These are phyloP conservation scores for Yarrowia sp. DNA, from an alignment of 805 yeast genomes.

Conservation along the genomic window DNA sequence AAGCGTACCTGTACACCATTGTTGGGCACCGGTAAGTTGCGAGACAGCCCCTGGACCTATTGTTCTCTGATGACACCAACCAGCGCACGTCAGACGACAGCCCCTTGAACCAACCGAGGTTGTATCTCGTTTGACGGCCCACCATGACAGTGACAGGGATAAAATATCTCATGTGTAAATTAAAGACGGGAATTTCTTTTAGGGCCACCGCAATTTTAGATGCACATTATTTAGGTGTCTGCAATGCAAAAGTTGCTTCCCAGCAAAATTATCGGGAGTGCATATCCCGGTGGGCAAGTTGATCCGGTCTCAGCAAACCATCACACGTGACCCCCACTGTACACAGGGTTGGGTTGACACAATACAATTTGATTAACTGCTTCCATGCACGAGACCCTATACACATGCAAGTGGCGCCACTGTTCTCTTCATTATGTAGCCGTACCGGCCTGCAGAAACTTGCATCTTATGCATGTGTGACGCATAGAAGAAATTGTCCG, in stretches of 20 bases:
- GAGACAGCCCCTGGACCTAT: background rate
- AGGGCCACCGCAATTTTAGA: background rate
- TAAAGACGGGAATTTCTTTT: background rate
- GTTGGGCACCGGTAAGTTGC: no score
- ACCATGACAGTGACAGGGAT: background rate
- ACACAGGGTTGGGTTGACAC: background rate
- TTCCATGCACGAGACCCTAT: background rate
- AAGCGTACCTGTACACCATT: background rate
- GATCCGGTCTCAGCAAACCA: background rate
- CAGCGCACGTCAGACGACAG: background rate
- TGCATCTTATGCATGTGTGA: background rate
- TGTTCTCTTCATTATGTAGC: background rate
- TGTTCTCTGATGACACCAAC: background rate
- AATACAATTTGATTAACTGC: background rate
- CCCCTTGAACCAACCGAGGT: background rate
- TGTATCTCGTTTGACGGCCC: background rate
- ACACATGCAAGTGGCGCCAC: conserved; percentile 6
- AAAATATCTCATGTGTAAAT: background rate
- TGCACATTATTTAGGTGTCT: background rate
- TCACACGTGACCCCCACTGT: background rate
- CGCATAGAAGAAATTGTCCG: background rate
- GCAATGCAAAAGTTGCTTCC: background rate
- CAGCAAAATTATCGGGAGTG: background rate
- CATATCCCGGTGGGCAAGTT: background rate
- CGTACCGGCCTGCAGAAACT: background rate